Percentiles rank a stretch among this genome's conserved stretches.
phyloP scores from a whole-genome alignment of 2,329 filamentous ascomycete genomes.

The Lecanicillium sp. region DNA sequence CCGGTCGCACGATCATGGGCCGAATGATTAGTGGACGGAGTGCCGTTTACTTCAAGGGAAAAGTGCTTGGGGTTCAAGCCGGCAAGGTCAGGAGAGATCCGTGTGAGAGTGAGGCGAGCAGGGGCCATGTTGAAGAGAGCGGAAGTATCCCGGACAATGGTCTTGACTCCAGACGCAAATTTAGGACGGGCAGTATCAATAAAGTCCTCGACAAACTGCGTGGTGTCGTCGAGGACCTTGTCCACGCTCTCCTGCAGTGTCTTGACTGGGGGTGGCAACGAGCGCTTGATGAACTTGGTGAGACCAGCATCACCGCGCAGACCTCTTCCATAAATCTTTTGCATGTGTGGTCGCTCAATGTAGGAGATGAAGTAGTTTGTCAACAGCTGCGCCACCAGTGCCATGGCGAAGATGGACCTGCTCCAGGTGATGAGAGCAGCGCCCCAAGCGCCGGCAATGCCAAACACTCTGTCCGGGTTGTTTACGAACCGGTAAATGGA shows the following conservation, averaged over 20 bases:
- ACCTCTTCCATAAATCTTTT: slow-evolving; percentile 85
- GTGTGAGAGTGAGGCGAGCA: slow-evolving; percentile 74
- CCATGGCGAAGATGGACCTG: slow-evolving; percentile 76
- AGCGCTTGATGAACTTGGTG: slow-evolving; percentile 82
- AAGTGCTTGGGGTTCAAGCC: slow-evolving; percentile 77
- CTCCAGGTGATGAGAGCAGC: slow-evolving; percentile 90
- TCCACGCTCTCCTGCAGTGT: slow-evolving; percentile 83
- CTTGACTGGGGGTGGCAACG: slow-evolving; percentile 74
- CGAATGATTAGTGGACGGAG: slow-evolving; percentile 40
- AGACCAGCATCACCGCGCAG: slow-evolving; percentile 83
- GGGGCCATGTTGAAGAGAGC: slow-evolving; percentile 86
- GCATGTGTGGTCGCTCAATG: slow-evolving; percentile 95
- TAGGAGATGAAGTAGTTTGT: slow-evolving; percentile 85
- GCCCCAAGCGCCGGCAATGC: slow-evolving; percentile 92
- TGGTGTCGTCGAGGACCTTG: slow-evolving; percentile 75
- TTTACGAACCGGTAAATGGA: slow-evolving; percentile 98
- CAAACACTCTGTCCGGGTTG: slow-evolving; percentile 91
- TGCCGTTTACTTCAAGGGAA: slow-evolving; percentile 65
- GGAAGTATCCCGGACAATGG: slow-evolving; percentile 80
- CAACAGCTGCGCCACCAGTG: slow-evolving; percentile 75
- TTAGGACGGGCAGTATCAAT: slow-evolving; percentile 79
- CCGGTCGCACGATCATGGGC: slow-evolving; percentile 56
- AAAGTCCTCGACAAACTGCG: slow-evolving; percentile 86
- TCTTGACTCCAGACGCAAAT: slow-evolving; percentile 76
- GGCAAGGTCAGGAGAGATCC: slow-evolving; percentile 70